Evolutionary conservation across 2,329 filamentous ascomycete genomes (phyloP).

Genomic region (Fusarium sp.): DNA sequence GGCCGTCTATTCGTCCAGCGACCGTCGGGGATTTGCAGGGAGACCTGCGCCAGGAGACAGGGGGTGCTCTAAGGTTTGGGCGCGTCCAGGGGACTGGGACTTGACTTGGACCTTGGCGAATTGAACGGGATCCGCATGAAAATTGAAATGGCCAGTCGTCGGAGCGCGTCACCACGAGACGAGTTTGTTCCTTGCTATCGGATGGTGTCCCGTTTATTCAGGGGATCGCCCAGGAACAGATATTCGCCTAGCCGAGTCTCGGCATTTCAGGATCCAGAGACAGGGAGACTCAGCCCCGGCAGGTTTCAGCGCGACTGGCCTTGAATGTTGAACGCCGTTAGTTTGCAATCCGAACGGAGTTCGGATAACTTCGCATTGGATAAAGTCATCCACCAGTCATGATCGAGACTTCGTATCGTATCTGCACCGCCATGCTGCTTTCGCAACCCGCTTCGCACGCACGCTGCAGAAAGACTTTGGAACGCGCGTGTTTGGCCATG

Average conservation of each 20-base stretch:
- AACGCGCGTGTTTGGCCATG: constrained; percentile 36
- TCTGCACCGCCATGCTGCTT: constrained; percentile 37
- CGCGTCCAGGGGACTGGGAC: constrained; percentile 30
- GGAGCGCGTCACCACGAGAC: constrained; percentile 1
- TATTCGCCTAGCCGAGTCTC: constrained; percentile 16
- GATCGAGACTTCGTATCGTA: constrained; percentile 7
- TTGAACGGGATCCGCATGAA: not conserved
- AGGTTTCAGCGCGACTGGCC: constrained; percentile 19
- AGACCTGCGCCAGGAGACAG: constrained; percentile 29
- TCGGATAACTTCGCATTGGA: not conserved
- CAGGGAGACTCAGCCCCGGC: not conserved
- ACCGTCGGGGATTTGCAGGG: constrained; percentile 33
- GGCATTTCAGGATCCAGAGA: constrained; percentile 36
- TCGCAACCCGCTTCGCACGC: constrained; percentile 24
- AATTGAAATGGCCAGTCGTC: constrained; percentile 11
- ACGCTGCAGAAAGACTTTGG: constrained; percentile 13
- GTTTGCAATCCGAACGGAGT: not conserved
- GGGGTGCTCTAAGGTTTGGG: constrained; percentile 31
- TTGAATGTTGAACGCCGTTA: constrained; percentile 1
- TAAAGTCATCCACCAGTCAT: constrained; percentile 16
- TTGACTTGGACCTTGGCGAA: constrained; percentile 27
- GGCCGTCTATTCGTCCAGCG: constrained; percentile 26
- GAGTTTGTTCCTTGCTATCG: not conserved
- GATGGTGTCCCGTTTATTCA: constrained; percentile 18
- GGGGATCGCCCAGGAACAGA: constrained; percentile 28